A percentile compares a stretch with the other conserved stretches of the same genome.
Conservation (phyloP, 1,284 basidiomycete genomes). For the Neolentinus lepideus region DNA sequence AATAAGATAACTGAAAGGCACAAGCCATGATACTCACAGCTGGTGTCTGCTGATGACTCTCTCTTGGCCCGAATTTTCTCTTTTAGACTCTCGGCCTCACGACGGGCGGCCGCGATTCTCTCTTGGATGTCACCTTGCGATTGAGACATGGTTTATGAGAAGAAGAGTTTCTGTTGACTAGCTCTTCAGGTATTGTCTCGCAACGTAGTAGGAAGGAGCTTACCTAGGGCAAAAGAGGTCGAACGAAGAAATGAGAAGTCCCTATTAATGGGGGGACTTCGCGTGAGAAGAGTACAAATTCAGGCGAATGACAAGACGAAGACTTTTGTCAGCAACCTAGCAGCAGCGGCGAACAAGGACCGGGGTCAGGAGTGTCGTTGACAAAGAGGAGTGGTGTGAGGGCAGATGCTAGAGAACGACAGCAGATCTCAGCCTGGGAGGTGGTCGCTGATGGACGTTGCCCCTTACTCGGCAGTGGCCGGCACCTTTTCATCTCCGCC, state of each 20-base stretch:
- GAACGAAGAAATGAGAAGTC: conserved; percentile 6
- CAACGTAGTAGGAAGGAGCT: background rate
- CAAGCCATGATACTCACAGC: conserved; percentile 53
- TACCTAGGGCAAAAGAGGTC: conserved; percentile 5
- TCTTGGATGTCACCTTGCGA: conserved; percentile 86
- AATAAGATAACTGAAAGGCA: conserved; percentile 4
- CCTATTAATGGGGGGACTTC: conserved; percentile 1
- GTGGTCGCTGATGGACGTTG: background rate
- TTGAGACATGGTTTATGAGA: conserved; percentile 56
- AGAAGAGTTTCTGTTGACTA: conserved; percentile 8
- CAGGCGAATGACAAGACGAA: background rate
- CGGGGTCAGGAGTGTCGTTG: background rate
- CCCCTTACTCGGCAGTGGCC: background rate
- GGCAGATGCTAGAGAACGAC: conserved; percentile 1
- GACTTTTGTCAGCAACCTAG: background rate
- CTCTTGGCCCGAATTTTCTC: conserved; percentile 95
- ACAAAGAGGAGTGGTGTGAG: background rate
- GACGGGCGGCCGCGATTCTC: conserved; percentile 90
- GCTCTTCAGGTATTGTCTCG: conserved; percentile 2
- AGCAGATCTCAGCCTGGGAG: conserved; percentile 1
- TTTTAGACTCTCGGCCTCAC: conserved; percentile 94
- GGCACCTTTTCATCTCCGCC: background rate
- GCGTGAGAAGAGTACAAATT: background rate
- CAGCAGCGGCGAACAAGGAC: background rate
- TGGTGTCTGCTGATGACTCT: conserved; percentile 95